Evolutionary conservation across 1,284 basidiomycete species (phyloP), one percentile per base, ranked within the genome.

Genomic region (Clitocybe nebularis): DNA sequence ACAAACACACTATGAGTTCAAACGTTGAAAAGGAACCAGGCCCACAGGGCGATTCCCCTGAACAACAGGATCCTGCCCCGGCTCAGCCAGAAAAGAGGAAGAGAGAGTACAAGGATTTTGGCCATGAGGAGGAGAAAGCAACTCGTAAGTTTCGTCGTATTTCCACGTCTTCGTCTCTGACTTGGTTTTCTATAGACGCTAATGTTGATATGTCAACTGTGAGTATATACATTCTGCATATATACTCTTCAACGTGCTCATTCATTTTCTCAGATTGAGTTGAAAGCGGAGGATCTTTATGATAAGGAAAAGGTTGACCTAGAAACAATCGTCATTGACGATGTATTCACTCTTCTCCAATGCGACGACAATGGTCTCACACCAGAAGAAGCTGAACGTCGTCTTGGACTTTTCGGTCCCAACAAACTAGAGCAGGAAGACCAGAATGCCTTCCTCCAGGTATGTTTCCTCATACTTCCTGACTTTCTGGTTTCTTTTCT

Each of bases 251-350:
- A 37, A 32, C n/a, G 37, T 46, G n/a, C 45, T 30, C 20, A 13
- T 39, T 44, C n/a, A 39, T 50, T 39, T 41, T 55, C 26, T n/a
- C 45, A 85, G 81, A 93, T 94, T 53, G 87, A 92, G 67, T 76
- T 95, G 57, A 93, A 85, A 64, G 90, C 91, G 7, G 91, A 94
- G 68, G 93, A 98, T 69, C 73, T 98, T 36, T 96, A 95, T 67
- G 90, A 95, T 71, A 96, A 95, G 75, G 93, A 97, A 72, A 98
- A 98, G 76, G 94, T 98, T 67, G 94, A 98, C 69, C 79, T 98
- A 44, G 94, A 97, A 75, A 94, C 92, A 37, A 86, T 98, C 61
- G 89, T 93, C 57, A 89, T 98, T 64, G 93, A 95, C 55, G 93
- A 97, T 61, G 93, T 97, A 67, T 94, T 95, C 80, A 91, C 86